Base-by-base conservation (phyloP, 2,329 filamentous ascomycete species). In the Westerdykella aurantiaca region DNA sequence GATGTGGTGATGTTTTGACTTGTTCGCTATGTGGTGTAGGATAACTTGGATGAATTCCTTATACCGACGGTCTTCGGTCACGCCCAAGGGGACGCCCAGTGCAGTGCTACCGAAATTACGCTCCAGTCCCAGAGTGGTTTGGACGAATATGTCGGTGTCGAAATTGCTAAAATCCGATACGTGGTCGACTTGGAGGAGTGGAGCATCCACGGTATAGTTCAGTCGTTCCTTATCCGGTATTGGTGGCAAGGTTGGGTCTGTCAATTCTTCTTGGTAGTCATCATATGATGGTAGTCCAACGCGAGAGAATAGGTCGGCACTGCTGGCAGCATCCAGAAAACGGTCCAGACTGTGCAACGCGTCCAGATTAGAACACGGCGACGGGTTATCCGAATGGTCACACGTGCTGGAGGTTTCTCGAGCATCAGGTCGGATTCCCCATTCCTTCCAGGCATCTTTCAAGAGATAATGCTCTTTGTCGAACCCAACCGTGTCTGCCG, bases 361-460 rank as follows among this genome's bases (percentile, higher is more conserved):
- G 10, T 60, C 53, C 11, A 48, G 22, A n/a, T 31, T 40, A 25
- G n/a, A 37, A 17, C 31, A 14, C 41, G 42, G 22, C 56, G 21
- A 37, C 9, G 38, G 21, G 16, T 22, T 18, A 22, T 16, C 17
- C 25, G 25, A 29, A 29, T 29, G 25, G 5, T 3, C 22, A 14
- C 75, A 43, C 25, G 7, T 3, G 79, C 22, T 5, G 4, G 71
- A 68, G 9, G 66, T 63, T 1, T 85, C 59, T 13, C 67, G 51
- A 12, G 57, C 52, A 13, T 77, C 76, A 17, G 82, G 60, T 55
- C 83, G 81, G 23, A 89, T 63, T 16, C 72, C 69, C 83, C 87
- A 91, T 48, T 80, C 78, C 31, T 81, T 71, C 76, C 84, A 85
- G 1, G 75, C 67, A 63, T 89, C 81, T 35, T 76, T 73, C 48